Evolutionary conservation across 805 yeast genomes (phyloP), one percentile per base, ranked within the genome.

Genomic region (Barnettozyma wickerhamii): DNA sequence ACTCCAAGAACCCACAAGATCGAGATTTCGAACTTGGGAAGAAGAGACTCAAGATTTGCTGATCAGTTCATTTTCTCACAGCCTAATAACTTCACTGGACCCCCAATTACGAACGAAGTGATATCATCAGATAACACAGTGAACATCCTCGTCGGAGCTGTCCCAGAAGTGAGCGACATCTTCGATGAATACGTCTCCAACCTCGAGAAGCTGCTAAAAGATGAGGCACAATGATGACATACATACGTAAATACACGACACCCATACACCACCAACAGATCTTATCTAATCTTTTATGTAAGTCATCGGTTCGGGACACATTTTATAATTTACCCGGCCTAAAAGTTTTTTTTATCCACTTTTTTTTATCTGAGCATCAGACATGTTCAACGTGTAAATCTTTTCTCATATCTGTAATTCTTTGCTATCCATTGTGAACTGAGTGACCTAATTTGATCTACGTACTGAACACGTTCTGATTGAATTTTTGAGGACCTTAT

Each of bases 1-100:
- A 7, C 10, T n/a, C 44, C 39, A 12, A 42, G 43, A 35, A 28
- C 15, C 4, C 27, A 14, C 4, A 27, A 27, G 3, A 26, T 42
- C 10, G 46, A 43, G 13, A 37, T 39, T 5, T 45, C 49, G 3
- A 45, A 42, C 15, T 18, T 45, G 3, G 47, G 46, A 14, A 30
- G 26, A 14, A 19, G 43, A 24, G 6, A 10, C 7, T 6, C 30
- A 5, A 17, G 4, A 6, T 15, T 19, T 9, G 14, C 40, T 14
- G 37, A 40, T 15, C 37, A 35, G 24, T 30, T 31, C 13, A 12
- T 31, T 3, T 45, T 45, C 15, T 33, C 49, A 5, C 49, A 45
- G n/a, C 47, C 49, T 2, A 37, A 37, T 15, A 42, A 39, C n/a
- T 31, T 21, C 17, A 10, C 37, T 10, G 44, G 44, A 2, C 35